Evolutionary conservation across 129 eudicot genomes (phyloP), one percentile per base, ranked within the genome.

Genomic region (Chrysanthemum lavandulifolium): DNA sequence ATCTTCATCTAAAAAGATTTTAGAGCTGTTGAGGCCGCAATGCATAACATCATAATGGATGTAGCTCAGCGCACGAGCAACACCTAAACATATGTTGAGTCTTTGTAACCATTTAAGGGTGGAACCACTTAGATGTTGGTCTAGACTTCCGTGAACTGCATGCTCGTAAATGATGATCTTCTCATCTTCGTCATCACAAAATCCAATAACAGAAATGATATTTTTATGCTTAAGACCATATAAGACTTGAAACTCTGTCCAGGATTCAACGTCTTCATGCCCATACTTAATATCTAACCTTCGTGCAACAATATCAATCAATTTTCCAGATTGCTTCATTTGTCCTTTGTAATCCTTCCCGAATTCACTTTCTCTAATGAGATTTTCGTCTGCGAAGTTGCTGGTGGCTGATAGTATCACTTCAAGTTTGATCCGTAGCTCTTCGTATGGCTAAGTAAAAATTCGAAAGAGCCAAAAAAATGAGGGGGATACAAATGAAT

Each of bases 81-180:
- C 57, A 47, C 71, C 71, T 48, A 23, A 21, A 67, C 72, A 67
- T 7, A 67, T 67, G 50, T 49, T 15, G 21, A 67, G 58, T 50
- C 72, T 67, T 49, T 6, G 71, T n/a, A 10, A 11, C 58, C 58
- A 21, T 67, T 33, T 67, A 5, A 67, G 70, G 16, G 11, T 47
- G 47, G 33, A 33, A 67, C 13, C n/a, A 10, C 55, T 66, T 47
- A 67, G 58, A 47, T 48, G 40, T 49, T 25, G 59, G 12, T 49
- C 12, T 0, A 67, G 72, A 67, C 19, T 67, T 21, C 45, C 72
- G 21, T 67, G 57, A 49, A 48, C 19, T 67, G 23, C 23, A 0
- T 50, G 59, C 47, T 67, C 7, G 43, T 25, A 49, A 23, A 67
- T 51, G 13, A 67, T 23, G 9, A 12, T 19, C 27, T 25, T 23